A percentile compares a stretch with the other conserved stretches of the same genome.
Conservation (phyloP, 2,329 filamentous ascomycete species). For the Plenodomus lindquistii region DNA sequence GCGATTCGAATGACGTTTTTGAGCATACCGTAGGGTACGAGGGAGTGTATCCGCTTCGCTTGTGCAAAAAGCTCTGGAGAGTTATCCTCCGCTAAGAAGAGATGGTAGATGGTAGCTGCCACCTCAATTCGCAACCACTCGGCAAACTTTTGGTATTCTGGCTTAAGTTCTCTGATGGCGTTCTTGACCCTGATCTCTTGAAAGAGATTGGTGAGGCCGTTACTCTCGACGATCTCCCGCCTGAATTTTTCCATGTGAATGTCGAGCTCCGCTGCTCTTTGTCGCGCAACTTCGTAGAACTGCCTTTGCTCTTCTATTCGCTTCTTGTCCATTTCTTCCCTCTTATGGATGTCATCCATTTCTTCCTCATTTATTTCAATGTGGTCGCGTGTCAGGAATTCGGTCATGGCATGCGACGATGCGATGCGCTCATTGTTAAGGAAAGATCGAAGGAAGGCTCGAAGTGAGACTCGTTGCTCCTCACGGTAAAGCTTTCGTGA, state of each 20-base stretch:
- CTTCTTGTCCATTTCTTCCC: conserved; percentile 83
- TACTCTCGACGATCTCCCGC: conserved; percentile 70
- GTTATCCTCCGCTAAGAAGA: conserved; percentile 97
- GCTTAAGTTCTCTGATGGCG: conserved; percentile 82
- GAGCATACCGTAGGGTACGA: conserved; percentile 88
- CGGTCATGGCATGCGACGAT: conserved; percentile 77
- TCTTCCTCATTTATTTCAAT: conserved; percentile 81
- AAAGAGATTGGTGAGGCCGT: conserved; percentile 91
- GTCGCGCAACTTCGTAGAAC: conserved; percentile 93
- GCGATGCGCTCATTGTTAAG: conserved; percentile 84
- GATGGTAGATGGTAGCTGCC: conserved; percentile 92
- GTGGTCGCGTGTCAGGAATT: conserved; percentile 77
- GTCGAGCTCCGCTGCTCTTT: conserved; percentile 88
- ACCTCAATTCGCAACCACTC: conserved; percentile 98
- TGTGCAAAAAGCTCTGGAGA: conserved; percentile 95
- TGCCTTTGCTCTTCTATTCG: conserved; percentile 88
- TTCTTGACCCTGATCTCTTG: conserved; percentile 90
- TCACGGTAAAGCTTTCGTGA: conserved; percentile 76
- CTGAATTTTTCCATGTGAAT: conserved; percentile 92
- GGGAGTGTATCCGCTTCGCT: conserved; percentile 88
- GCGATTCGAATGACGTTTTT: conserved; percentile 98
- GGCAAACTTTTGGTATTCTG: conserved; percentile 97
- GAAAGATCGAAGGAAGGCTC: conserved; percentile 86
- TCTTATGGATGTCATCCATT: conserved; percentile 73
- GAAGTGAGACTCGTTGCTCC: conserved; percentile 85